Percentiles rank a stretch among this genome's conserved stretches.
Evolutionary conservation across 2,329 filamentous ascomycete genomes (phyloP).

Genomic region (Cercospora citrullina): DNA sequence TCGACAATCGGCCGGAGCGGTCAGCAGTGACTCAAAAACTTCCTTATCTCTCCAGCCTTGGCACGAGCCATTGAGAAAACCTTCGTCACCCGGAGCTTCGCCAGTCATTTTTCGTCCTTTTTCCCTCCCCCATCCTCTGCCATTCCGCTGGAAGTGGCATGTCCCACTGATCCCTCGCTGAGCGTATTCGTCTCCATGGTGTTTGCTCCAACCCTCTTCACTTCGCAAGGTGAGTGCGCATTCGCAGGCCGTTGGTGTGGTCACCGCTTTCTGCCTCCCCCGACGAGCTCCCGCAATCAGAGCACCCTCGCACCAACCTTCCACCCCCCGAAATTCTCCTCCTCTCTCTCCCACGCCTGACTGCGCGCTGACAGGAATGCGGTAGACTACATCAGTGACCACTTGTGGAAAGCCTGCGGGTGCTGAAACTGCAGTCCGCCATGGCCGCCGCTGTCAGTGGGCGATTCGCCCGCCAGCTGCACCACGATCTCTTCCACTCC

Average conservation of each 20-base stretch:
- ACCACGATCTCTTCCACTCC: constrained; percentile 32
- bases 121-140: not conserved
- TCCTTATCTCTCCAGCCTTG: not conserved
- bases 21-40: not conserved
- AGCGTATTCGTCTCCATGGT: constrained; percentile 40
- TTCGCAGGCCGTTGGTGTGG: not conserved
- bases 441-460: constrained; percentile 38
- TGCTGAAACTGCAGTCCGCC: constrained; percentile 45
- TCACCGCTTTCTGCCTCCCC: constrained; percentile 8
- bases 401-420: constrained; percentile 67
- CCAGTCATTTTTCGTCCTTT: not conserved
- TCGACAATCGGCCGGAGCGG: not conserved
- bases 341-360: not conserved
- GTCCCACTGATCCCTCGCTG: not conserved
- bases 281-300: not conserved
- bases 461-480: constrained; percentile 37
- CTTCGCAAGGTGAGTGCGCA: constrained; percentile 49
- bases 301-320: not conserved
- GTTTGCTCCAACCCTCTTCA: constrained; percentile 54
- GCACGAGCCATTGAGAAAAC: constrained; percentile 6
- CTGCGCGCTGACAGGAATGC: constrained; percentile 4
- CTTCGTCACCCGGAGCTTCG: not conserved
- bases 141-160: constrained; percentile 14
- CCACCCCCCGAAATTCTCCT: not conserved
- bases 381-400: constrained; percentile 66